Evolutionary conservation across 495 filamentous ascomycete species (phyloP), one percentile per base, ranked within the genome.

Genomic region (Trichocladium antarcticum): DNA sequence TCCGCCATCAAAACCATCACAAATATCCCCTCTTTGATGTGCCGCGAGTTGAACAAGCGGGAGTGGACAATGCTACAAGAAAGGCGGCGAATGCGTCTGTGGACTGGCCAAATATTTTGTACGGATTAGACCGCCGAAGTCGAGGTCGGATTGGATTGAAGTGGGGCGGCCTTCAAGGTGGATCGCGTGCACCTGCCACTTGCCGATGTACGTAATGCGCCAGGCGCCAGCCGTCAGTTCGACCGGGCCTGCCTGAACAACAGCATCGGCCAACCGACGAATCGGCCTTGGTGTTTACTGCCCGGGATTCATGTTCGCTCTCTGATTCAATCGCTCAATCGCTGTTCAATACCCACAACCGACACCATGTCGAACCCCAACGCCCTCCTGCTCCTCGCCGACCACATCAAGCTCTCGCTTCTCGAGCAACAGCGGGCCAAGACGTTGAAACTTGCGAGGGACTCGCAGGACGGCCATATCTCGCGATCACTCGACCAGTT

Each of bases 361-460:
- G 45, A 8, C 45, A 54, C 58, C 55, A 77, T 77, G 75, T 68
- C 73, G 47, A 77, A 71, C 56, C 65, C 75, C 31, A 76, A 77
- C 56, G 83, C 85, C 50, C 82, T 87, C 28, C 78, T 79, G 54
- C 76, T 88, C 32, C 73, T 88, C 28, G 81, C 83, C 54, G 84
- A 88, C 65, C 82, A 88, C 64, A 78, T 88, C 71, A 84, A 86
- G 58, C 74, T 86, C 41, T 84, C 82, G 28, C 72, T 88, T 24
- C 75, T 96, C 21, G 92, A 97, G 63, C 81, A 90, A 41, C 84
- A 95, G 69, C 83, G 90, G 37, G 88, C 89, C n/a, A 80, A 85
- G 48, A 83, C 82, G 1, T 75, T 95, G n/a, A 81, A 87, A 48
- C 80, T 95, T 27, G 50, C 59, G 10, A 81, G 88, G 59, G 87